phyloP scores from a whole-genome alignment of 192 early-diverging fungal genomes.

The Gonapodya sp. region DNA sequence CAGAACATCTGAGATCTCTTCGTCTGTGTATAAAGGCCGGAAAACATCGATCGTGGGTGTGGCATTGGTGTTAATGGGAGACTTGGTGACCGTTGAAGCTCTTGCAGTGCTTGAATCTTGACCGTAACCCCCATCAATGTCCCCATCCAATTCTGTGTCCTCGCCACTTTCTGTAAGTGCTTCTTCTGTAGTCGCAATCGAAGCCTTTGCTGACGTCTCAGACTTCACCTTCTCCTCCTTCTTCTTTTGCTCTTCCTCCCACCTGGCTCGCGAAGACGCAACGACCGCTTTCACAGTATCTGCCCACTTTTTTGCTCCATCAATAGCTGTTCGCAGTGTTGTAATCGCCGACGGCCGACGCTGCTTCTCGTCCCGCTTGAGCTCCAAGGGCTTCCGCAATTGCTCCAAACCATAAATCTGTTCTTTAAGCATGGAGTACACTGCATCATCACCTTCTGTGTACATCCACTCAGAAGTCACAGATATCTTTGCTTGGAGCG shows the following conservation, averaged over 20 bases:
- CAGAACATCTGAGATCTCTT: background rate
- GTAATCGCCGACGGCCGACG: conserved; percentile 44
- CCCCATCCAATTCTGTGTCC: background rate
- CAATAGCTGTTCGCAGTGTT: conserved; percentile 34
- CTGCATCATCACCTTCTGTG: conserved; percentile 61
- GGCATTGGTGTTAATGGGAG: background rate
- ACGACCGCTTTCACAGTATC: conserved; percentile 38
- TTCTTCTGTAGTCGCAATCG: background rate
- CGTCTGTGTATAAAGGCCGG: background rate
- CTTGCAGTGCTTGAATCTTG: background rate
- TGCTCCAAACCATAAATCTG: conserved; percentile 30
- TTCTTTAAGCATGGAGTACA: conserved; percentile 26
- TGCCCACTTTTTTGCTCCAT: conserved; percentile 32
- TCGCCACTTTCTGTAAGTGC: background rate
- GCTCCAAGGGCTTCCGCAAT: conserved; percentile 30
- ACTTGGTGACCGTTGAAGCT: background rate
- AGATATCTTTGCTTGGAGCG: conserved; percentile 42
- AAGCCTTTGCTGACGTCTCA: background rate
- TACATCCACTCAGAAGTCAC: conserved; percentile 77
- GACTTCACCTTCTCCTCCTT: conserved; percentile 39
- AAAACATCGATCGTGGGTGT: background rate
- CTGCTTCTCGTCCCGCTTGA: conserved; percentile 36
- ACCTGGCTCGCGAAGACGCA: conserved; percentile 19
- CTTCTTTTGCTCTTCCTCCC: conserved; percentile 27
- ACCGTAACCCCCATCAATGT: background rate